These are phyloP conservation scores for Leavenworthia alabamica DNA, from an alignment of 345 rosid species.

Conservation along the genomic window DNA sequence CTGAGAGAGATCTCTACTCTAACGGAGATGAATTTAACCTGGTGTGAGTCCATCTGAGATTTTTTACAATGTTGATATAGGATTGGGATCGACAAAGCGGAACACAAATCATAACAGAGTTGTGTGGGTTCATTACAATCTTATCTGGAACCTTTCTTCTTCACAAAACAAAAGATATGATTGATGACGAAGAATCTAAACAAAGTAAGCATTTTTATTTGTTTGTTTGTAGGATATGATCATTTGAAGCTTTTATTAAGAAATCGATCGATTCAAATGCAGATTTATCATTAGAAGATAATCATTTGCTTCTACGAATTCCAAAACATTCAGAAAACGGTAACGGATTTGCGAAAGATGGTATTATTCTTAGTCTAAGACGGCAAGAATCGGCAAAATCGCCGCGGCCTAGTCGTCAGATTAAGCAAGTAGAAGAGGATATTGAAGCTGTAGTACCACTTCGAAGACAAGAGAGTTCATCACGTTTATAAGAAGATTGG, in stretches of 20 bases:
- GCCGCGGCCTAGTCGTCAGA: constrained; percentile 15
- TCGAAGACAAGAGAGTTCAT: constrained; percentile 30
- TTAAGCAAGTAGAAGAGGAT: constrained; percentile 38
- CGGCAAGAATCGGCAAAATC: constrained; percentile 10
- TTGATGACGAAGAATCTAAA: constrained; percentile 38
- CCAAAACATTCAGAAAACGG: not conserved
- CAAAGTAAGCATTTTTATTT: not conserved
- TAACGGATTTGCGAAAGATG: not conserved
- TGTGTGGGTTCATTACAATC: constrained; percentile 71
- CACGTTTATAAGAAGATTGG: constrained; percentile 12
- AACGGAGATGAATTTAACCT: too few species aligned
- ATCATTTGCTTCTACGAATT: constrained; percentile 4
- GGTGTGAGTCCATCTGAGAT: too few species aligned
- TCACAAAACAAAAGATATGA: constrained; percentile 71
- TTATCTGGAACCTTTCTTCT: constrained; percentile 77
- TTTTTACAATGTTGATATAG: too few species aligned
- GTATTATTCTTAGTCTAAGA: not conserved
- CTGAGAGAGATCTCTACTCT: too few species aligned
- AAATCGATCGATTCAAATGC: not conserved
- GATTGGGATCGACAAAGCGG: constrained; percentile 73
- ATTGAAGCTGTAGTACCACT: constrained; percentile 49
- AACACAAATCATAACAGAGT: constrained; percentile 59
- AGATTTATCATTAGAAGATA: constrained; percentile 32
- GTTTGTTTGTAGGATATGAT: not conserved
- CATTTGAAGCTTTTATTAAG: not conserved